These are phyloP conservation scores for Endocladia muricata DNA, from an alignment of 31 red algal genomes.

Conservation along the genomic window DNA sequence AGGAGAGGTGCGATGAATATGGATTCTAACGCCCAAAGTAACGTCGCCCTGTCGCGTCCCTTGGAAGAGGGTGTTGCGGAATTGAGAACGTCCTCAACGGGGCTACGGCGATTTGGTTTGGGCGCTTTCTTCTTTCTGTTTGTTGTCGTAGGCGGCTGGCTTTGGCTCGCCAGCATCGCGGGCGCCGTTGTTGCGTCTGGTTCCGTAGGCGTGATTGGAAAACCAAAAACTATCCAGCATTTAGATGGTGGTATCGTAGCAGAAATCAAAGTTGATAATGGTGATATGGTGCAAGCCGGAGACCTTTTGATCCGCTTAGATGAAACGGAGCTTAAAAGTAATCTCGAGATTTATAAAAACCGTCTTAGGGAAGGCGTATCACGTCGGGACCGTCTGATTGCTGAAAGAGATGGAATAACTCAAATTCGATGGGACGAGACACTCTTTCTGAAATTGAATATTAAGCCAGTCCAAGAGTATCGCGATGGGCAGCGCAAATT, in stretches of 20 bases:
- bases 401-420: background rate
- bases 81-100: background rate
- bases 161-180: background rate
- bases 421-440: background rate
- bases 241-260: slow-evolving; percentile 1
- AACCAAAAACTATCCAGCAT: background rate
- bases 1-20: background rate
- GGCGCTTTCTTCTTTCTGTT: background rate
- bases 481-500: background rate
- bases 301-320: background rate
- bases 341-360: background rate
- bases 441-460: background rate
- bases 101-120: background rate
- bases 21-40: background rate
- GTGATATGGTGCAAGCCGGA: background rate
- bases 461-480: background rate
- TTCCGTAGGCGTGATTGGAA: background rate
- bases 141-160: background rate
- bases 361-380: background rate
- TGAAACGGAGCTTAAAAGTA: background rate
- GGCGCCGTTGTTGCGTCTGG: background rate
- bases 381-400: background rate
- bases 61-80: background rate
- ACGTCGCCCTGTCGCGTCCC: background rate
- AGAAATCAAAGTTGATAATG: background rate